Percentiles rank a stretch among this genome's conserved stretches.
phyloP scores from a whole-genome alignment of 371 early-diverging fungal species.

The Mucor velutinosus region DNA sequence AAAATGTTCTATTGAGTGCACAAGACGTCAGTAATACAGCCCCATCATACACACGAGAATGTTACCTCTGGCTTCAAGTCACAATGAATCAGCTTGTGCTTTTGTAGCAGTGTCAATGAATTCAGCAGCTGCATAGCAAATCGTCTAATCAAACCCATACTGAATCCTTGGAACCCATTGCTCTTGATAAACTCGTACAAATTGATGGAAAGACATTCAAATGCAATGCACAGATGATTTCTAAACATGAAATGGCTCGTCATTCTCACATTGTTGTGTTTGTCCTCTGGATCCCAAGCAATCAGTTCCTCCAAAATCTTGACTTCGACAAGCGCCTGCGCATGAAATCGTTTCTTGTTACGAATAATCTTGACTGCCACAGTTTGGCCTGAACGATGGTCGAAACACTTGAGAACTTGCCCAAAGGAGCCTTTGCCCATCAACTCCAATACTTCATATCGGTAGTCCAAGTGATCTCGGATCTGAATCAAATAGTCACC shows the following conservation, averaged over 20 bases:
- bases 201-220: constrained; percentile 87
- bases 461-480: constrained; percentile 80
- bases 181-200: constrained; percentile 90
- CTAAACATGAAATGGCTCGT: constrained; percentile 83
- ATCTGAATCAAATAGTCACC: constrained; percentile 79
- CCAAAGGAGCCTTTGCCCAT: constrained; percentile 95
- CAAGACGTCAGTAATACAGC: neutral
- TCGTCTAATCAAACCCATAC: constrained; percentile 64
- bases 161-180: constrained; percentile 80
- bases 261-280: constrained; percentile 75
- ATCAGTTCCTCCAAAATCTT: constrained; percentile 73
- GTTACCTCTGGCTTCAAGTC: constrained; percentile 88
- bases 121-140: constrained; percentile 78
- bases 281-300: constrained; percentile 66
- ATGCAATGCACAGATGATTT: constrained; percentile 87
- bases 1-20: constrained; percentile 70
- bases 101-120: constrained; percentile 65
- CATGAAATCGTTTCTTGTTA: constrained; percentile 85
- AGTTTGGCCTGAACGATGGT: constrained; percentile 71
- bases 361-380: constrained; percentile 93
- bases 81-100: constrained; percentile 81
- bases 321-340: constrained; percentile 87
- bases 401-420: constrained; percentile 84
- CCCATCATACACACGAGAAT: neutral
- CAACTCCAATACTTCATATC: constrained; percentile 79